A percentile compares a stretch with the other conserved stretches of the same genome.
These are phyloP conservation scores for Pyricularia sp. DNA, from an alignment of 2,329 filamentous ascomycete genomes.

Conservation along the genomic window DNA sequence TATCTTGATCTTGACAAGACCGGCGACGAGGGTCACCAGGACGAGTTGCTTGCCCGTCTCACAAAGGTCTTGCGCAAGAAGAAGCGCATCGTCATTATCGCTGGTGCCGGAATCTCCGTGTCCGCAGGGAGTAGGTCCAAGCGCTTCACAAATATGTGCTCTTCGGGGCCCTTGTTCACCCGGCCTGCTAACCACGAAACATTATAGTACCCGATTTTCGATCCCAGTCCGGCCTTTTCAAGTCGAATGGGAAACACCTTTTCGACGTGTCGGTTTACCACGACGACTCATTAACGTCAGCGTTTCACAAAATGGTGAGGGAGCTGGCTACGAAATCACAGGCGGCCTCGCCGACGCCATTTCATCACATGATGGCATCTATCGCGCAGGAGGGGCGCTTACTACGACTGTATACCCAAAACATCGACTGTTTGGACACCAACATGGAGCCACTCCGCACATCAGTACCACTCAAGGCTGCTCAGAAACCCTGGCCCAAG, in stretches of 20 bases:
- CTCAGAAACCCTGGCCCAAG: constrained; percentile 60
- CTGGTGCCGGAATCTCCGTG: constrained; percentile 92
- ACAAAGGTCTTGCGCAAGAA: constrained; percentile 68
- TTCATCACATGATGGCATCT: constrained; percentile 87
- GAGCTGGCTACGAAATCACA: constrained; percentile 69
- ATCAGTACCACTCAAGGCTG: constrained; percentile 67
- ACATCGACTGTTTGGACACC: constrained; percentile 91
- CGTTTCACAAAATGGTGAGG: constrained; percentile 94
- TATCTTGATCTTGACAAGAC: constrained; percentile 56
- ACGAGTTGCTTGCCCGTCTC: constrained; percentile 56
- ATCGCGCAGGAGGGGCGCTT: constrained; percentile 77
- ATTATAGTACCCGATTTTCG: constrained; percentile 79
- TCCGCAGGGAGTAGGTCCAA: constrained; percentile 69
- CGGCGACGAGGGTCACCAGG: constrained; percentile 36
- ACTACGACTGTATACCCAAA: constrained; percentile 86
- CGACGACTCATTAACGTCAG: constrained; percentile 74
- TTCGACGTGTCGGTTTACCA: constrained; percentile 98
- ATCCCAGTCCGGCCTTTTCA: constrained; percentile 83
- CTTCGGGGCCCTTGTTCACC: constrained; percentile 7
- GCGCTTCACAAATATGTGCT: not conserved
- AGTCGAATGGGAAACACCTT: constrained; percentile 84
- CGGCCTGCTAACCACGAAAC: not conserved
- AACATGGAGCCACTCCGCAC: constrained; percentile 68
- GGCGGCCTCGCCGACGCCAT: constrained; percentile 67
- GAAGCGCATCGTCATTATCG: constrained; percentile 93